phyloP scores from a whole-genome alignment of 208 protist genomes.

The Zelonia costaricensis region DNA sequence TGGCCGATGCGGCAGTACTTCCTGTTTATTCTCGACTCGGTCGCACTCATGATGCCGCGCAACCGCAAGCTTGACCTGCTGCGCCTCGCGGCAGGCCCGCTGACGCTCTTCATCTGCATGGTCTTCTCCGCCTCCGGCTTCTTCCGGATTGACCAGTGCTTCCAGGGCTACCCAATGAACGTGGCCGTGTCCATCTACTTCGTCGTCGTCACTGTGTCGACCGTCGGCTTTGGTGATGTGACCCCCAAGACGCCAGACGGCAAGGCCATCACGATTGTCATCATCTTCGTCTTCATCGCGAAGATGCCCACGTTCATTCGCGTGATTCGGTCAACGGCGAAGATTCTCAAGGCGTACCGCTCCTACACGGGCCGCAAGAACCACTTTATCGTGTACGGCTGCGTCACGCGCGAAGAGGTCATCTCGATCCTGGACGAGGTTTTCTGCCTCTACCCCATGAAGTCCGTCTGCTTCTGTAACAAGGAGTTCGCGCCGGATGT shows the following conservation, averaged over 20 bases:
- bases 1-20: slow-evolving; percentile 90
- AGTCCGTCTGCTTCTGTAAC: slow-evolving; percentile 87
- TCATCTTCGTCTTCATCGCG: slow-evolving; percentile 82
- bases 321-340: slow-evolving; percentile 56
- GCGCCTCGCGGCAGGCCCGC: slow-evolving; percentile 54
- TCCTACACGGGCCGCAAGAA: slow-evolving; percentile 63
- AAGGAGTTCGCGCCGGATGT: slow-evolving; percentile 68
- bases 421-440: slow-evolving; percentile 87
- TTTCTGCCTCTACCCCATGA: slow-evolving; percentile 82
- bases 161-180: slow-evolving; percentile 63
- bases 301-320: slow-evolving; percentile 87
- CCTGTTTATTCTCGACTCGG: slow-evolving; percentile 80
- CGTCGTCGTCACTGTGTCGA: slow-evolving; percentile 77
- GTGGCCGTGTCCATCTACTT: slow-evolving; percentile 76
- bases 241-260: slow-evolving; percentile 58
- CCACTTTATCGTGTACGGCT: slow-evolving; percentile 88
- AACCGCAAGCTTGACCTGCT: slow-evolving; percentile 74
- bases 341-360: slow-evolving; percentile 64
- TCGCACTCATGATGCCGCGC: slow-evolving; percentile 58
- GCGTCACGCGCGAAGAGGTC: slow-evolving; percentile 63
- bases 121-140: slow-evolving; percentile 67
- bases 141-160: slow-evolving; percentile 77
- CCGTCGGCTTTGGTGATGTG: slow-evolving; percentile 87
- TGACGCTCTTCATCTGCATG: slow-evolving; percentile 81
- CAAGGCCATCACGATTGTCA: slow-evolving; percentile 67